Conservation (phyloP, 2,329 filamentous ascomycete species). For the Ophiostoma ulmi region DNA sequence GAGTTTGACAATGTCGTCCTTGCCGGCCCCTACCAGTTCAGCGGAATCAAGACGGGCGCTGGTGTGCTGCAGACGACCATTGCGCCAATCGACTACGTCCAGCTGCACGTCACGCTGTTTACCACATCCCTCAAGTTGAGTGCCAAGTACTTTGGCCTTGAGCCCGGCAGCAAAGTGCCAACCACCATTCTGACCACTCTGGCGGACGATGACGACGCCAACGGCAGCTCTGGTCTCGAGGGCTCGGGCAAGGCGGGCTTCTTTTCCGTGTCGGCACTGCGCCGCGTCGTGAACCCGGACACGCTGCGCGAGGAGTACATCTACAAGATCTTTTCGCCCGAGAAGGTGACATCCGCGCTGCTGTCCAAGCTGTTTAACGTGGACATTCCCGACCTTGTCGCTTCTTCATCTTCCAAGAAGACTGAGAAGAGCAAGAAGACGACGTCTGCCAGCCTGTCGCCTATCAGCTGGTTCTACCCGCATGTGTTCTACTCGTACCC, state of each 20-base stretch:
- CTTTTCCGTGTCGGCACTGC: slow-evolving; percentile 77
- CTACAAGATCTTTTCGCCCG: slow-evolving; percentile 62
- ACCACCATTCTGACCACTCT: slow-evolving; percentile 80
- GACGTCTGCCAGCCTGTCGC: slow-evolving; percentile 19
- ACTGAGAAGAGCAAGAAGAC: background rate
- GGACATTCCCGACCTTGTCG: slow-evolving; percentile 42
- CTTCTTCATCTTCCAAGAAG: background rate
- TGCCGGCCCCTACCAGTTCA: slow-evolving; percentile 77
- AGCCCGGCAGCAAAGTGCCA: slow-evolving; percentile 55
- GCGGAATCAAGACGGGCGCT: slow-evolving; percentile 59
- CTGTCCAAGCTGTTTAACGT: slow-evolving; percentile 49
- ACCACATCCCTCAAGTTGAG: slow-evolving; percentile 70
- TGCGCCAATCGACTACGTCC: slow-evolving; percentile 77
- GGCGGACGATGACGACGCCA: slow-evolving; percentile 49
- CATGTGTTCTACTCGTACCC: slow-evolving; percentile 83
- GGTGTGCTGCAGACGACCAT: slow-evolving; percentile 64
- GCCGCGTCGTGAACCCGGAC: slow-evolving; percentile 56
- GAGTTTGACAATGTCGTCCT: slow-evolving; percentile 67
- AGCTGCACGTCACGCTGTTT: slow-evolving; percentile 85
- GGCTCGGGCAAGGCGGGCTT: slow-evolving; percentile 72
- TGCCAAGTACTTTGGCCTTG: slow-evolving; percentile 65
- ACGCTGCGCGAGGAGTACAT: slow-evolving; percentile 51
- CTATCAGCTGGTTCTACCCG: slow-evolving; percentile 70
- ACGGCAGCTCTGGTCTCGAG: slow-evolving; percentile 41
- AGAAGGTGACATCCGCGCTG: slow-evolving; percentile 48